Evolutionary conservation across 805 yeast species (phyloP).

Genomic region (Candida yuanshanica): DNA sequence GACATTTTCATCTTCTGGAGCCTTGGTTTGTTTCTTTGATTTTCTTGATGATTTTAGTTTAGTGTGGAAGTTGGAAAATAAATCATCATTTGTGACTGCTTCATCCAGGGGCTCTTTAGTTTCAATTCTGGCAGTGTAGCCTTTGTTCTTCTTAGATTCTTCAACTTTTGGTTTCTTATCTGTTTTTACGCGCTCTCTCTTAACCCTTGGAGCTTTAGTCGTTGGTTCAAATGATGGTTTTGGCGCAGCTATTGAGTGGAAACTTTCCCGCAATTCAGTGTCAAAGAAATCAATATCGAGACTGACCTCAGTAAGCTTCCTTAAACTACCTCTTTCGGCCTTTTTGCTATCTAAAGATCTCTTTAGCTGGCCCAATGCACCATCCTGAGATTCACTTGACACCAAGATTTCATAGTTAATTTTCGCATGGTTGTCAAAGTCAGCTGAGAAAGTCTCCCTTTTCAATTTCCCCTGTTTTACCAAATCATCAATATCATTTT

Average conservation of each 20-base stretch:
- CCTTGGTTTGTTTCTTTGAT: constrained; percentile 1
- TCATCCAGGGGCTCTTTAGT: constrained; percentile 5
- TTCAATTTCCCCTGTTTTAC: constrained; percentile 26
- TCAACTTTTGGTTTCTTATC: neutral
- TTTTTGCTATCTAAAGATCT: neutral
- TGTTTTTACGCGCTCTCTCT: neutral
- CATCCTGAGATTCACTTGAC: constrained; percentile 18
- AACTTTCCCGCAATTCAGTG: constrained; percentile 17
- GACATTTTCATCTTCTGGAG: constrained; percentile 1
- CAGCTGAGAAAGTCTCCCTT: constrained; percentile 18
- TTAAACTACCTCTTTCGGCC: neutral
- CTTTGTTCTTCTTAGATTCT: neutral
- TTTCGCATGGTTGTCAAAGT: constrained; percentile 12
- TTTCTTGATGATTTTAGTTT: constrained; percentile 2
- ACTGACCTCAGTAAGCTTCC: constrained; percentile 12
- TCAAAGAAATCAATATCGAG: constrained; percentile 24
- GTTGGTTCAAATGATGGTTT: neutral
- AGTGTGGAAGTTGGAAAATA: constrained; percentile 6
- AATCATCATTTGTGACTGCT: constrained; percentile 4
- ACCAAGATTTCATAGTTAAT: constrained; percentile 17
- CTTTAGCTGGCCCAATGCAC: constrained; percentile 14
- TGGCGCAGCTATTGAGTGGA: constrained; percentile 6
- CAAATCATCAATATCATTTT: constrained; percentile 36
- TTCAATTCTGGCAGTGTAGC: constrained; percentile 3
- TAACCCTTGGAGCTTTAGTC: constrained; percentile 1